A percentile compares a stretch with the other conserved stretches of the same genome.
Evolutionary conservation across 176 grass and related monocot species (phyloP).

Genomic region (Avena eriantha): DNA sequence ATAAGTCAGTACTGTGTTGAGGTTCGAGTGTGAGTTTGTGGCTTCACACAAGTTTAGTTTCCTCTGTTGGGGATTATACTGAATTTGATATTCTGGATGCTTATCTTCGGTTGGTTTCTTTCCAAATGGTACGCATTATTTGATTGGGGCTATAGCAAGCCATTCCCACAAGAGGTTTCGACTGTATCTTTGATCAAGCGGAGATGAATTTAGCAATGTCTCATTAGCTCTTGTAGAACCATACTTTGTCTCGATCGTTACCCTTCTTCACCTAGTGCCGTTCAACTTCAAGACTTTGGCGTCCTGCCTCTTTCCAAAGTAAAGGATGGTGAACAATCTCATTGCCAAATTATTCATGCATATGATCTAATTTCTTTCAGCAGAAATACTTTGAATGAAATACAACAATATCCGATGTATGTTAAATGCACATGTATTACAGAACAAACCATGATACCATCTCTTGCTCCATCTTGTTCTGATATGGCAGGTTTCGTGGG

Average conservation of each 20-base stretch:
- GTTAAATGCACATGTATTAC: too few species aligned
- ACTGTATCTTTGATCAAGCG: background rate
- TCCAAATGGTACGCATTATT: slow-evolving; percentile 4
- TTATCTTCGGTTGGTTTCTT: background rate
- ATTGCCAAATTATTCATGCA: too few species aligned
- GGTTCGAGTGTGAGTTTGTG: background rate
- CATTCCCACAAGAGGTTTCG: background rate
- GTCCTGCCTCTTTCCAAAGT: too few species aligned
- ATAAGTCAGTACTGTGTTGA: background rate
- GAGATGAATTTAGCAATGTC: background rate
- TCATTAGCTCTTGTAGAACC: background rate
- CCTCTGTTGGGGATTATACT: background rate
- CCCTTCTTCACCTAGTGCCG: background rate
- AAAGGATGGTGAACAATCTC: too few species aligned
- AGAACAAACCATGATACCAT: too few species aligned
- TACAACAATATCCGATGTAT: too few species aligned
- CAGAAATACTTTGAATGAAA: too few species aligned
- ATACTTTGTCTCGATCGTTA: background rate
- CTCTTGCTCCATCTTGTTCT: too few species aligned
- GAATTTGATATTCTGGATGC: background rate
- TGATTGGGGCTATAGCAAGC: background rate
- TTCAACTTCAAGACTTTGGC: too few species aligned
- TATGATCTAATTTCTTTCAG: too few species aligned
- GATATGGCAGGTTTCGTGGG: too few species aligned
- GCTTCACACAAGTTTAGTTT: background rate